Conservation (phyloP, 208 protist genomes). For the Leptomonas pyrrhocoris region DNA sequence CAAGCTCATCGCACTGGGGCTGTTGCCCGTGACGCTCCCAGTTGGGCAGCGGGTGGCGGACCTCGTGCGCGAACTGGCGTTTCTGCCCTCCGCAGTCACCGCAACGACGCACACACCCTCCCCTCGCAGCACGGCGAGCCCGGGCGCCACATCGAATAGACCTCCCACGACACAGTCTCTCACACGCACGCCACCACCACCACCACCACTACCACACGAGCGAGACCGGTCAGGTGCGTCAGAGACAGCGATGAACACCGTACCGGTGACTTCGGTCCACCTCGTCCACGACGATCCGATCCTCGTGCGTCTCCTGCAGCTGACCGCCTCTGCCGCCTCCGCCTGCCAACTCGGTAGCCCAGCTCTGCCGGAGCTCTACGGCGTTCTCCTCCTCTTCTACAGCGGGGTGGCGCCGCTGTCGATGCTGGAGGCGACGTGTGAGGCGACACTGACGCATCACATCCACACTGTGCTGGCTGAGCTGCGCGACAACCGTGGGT, state of each 20-base stretch:
- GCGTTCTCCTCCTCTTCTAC: conserved; percentile 65
- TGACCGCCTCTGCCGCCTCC: conserved; percentile 53
- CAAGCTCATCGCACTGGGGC: conserved; percentile 65
- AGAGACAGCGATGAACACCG: not conserved
- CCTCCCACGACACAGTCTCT: no score
- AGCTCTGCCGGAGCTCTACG: conserved; percentile 50
- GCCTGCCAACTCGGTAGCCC: conserved; percentile 49
- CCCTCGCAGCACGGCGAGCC: not conserved
- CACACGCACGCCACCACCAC: not conserved
- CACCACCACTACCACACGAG: no score
- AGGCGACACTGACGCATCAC: conserved; percentile 65
- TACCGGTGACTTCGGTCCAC: not conserved
- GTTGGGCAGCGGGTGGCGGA: conserved; percentile 53
- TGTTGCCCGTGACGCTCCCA: conserved; percentile 54
- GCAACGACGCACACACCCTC: not conserved
- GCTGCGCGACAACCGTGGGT: conserved; percentile 30
- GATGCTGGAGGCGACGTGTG: conserved; percentile 72
- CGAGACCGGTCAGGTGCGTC: not conserved
- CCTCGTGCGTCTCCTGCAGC: conserved; percentile 61
- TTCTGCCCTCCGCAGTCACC: conserved; percentile 3
- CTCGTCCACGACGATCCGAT: conserved; percentile 64
- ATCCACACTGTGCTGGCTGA: conserved; percentile 39
- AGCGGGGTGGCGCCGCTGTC: conserved; percentile 41
- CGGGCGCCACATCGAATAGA: no score
- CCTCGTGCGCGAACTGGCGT: conserved; percentile 49